Evolutionary conservation across 2,329 filamentous ascomycete genomes (phyloP).

Genomic region (Dryadomyces quercivorus): DNA sequence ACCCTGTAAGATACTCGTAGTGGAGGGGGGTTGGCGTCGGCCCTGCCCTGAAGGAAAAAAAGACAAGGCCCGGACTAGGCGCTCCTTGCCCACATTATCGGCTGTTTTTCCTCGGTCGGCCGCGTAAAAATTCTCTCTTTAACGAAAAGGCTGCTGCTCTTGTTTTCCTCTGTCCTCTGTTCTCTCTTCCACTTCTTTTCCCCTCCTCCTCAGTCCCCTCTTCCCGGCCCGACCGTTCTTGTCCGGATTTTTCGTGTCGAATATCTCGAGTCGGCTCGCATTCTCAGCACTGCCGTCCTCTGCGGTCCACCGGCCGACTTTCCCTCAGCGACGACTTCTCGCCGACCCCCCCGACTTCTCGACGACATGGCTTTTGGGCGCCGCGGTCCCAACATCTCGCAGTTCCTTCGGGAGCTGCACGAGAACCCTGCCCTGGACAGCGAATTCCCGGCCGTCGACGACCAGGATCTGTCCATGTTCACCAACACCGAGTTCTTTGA

Average conservation of each 20-base stretch:
- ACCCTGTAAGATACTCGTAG: too few species aligned
- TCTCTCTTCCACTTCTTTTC: neutral
- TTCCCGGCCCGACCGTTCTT: too few species aligned
- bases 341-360: too few species aligned
- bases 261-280: too few species aligned
- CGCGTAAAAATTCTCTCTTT: neutral
- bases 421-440: slow-evolving; percentile 40
- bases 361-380: slow-evolving; percentile 57
- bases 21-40: neutral
- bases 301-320: too few species aligned
- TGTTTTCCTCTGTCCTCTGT: neutral
- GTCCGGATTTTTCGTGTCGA: too few species aligned
- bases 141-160: neutral
- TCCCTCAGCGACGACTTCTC: neutral
- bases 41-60: neutral
- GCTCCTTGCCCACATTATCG: slow-evolving; percentile 1
- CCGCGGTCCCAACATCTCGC: slow-evolving; percentile 75
- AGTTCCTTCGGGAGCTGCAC: slow-evolving; percentile 81
- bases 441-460: slow-evolving; percentile 47
- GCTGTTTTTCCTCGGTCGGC: neutral
- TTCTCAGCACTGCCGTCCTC: too few species aligned
- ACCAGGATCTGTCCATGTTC: slow-evolving; percentile 60
- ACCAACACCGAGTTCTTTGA: slow-evolving; percentile 76
- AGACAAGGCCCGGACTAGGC: neutral
- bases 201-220: neutral